phyloP scores from a whole-genome alignment of 805 yeast species.

The Ascoidea tarda region DNA sequence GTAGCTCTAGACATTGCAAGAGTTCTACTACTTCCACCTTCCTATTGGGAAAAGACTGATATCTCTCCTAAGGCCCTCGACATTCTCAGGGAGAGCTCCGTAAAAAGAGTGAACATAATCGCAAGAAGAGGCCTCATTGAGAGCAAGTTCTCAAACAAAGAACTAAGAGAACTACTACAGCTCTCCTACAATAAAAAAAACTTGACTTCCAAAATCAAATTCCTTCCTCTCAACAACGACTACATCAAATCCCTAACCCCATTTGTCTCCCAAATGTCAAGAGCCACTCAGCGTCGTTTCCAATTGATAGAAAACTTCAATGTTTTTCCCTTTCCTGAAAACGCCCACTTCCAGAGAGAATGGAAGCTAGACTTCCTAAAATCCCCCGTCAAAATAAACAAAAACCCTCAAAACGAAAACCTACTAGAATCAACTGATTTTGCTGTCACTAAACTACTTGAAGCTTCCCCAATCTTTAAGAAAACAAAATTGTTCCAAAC shows the following conservation, averaged over 20 bases:
- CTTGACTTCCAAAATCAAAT: conserved; percentile 24
- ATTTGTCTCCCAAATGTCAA: conserved; percentile 19
- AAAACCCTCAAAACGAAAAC: conserved; percentile 18
- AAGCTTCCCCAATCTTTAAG: conserved; percentile 15
- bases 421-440: conserved; percentile 33
- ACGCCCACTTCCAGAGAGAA: conserved; percentile 2
- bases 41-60: conserved; percentile 58
- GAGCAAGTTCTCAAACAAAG: conserved; percentile 86
- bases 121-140: conserved; percentile 81
- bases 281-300: conserved; percentile 52
- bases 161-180: conserved; percentile 71
- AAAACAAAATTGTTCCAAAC: conserved; percentile 15
- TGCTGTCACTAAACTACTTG: conserved; percentile 28
- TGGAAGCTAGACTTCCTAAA: conserved; percentile 43
- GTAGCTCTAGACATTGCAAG: conserved; percentile 90
- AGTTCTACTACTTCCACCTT: conserved; percentile 39
- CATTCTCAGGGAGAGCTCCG: conserved; percentile 33
- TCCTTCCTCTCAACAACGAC: conserved; percentile 32
- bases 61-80: conserved; percentile 48
- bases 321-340: too few relatives aligned
- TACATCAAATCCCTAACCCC: conserved; percentile 18
- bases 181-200: conserved; percentile 22
- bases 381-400: conserved; percentile 41
- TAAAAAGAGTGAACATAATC: conserved; percentile 55
- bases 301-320: conserved; percentile 43